Evolutionary conservation across 2,329 filamentous ascomycete genomes (phyloP), one percentile per base, ranked within the genome.

Genomic region (Neofusicoccum laricinum): DNA sequence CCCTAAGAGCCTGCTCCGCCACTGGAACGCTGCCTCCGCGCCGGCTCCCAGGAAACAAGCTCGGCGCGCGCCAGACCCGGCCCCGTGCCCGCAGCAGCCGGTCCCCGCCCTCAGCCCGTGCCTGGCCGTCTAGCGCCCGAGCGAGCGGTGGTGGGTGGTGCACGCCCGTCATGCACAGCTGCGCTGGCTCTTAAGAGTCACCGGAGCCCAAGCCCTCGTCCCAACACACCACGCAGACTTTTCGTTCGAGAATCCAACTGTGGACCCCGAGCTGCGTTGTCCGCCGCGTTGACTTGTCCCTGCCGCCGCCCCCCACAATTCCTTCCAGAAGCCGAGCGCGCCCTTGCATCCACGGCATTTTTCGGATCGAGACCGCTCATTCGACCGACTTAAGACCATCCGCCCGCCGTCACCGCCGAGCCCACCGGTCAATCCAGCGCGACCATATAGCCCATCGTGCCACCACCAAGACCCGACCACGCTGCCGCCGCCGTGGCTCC

Each of bases 311-410:
- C 49, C 38, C 51, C 51, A 55, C 51, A 55, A 25, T 55, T 55
- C 17, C 19, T 55, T 55, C 53, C 53, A 57, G 53, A 57, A 57
- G 38, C 38, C 21, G 17, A 2, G 2, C 8, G 14, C 55, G 55
- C 55, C 55, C 55, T 59, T 59, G 55, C 55, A 46, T 46, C 48
- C 48, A 50, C 48, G 48, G 25, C 48, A 50, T 50, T 50, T 51
- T 38, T 38, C 32, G 30, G 30, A 10, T 17, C 49, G 30, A 51
- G 46, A 32, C 19, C 53, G n/a, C 51, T 41, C 38, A 43, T 58
- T 32, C 38, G 53, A 30, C 38, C 17, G 14, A 38, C 38, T 15
- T 43, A 30, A 30, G 25, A 30, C 25, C 25, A 30, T 30, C 25
- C n/a, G 7, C n/a, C 41, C n/a, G 7, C 14, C 19, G 38, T 34